Evolutionary conservation across 169 alveolate genomes (phyloP).

Genomic region (Theileria annulata): DNA sequence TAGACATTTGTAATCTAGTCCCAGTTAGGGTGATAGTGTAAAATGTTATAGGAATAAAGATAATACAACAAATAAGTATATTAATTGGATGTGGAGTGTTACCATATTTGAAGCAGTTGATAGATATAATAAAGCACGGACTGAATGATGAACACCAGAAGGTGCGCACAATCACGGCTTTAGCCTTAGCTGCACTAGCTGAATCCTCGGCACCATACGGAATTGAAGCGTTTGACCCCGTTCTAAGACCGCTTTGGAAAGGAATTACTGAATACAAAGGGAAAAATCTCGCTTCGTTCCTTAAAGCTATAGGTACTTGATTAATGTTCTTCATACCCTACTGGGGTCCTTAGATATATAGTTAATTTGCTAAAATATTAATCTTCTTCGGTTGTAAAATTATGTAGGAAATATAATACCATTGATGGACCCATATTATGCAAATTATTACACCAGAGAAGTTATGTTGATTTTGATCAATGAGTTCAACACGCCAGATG

Average conservation of each 20-base stretch:
- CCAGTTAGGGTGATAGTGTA: too few species aligned
- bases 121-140: conserved; percentile 96
- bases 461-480: conserved; percentile 94
- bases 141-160: conserved; percentile 93
- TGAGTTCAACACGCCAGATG: conserved; percentile 97
- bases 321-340: not conserved
- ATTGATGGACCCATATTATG: conserved; percentile 98
- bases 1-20: too few species aligned
- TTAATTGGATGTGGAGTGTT: conserved; percentile 97
- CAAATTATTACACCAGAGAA: conserved; percentile 95
- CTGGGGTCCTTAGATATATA: conserved; percentile 69
- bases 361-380: not conserved
- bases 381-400: not conserved
- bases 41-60: conserved; percentile 86
- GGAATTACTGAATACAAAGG: conserved; percentile 98
- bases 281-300: conserved; percentile 95
- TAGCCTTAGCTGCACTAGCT: conserved; percentile 99
- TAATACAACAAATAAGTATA: conserved; percentile 96
- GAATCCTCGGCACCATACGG: conserved; percentile 99
- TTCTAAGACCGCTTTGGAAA: conserved; percentile 96
- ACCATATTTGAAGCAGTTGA: conserved; percentile 96
- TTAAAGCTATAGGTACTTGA: conserved; percentile 90
- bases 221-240: conserved; percentile 98
- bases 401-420: conserved; percentile 88
- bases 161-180: conserved; percentile 97